Conservation (phyloP, 495 filamentous ascomycete genomes). For the Podospora australis region DNA sequence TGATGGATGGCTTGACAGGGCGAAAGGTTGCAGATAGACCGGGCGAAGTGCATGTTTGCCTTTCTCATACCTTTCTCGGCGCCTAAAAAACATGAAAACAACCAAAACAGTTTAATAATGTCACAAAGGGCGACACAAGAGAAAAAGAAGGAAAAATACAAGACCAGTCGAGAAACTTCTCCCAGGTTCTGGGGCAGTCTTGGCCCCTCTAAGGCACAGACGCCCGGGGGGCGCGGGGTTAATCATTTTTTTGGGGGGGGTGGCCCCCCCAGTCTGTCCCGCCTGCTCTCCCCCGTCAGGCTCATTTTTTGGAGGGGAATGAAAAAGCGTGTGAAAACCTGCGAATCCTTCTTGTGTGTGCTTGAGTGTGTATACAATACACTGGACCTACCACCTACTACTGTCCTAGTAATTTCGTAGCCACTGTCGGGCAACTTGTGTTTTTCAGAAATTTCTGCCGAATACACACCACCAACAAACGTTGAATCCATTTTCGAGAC, state of each 20-base stretch:
- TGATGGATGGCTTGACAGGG: background rate
- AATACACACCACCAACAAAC: slow-evolving; percentile 2
- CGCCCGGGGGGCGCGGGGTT: slow-evolving; percentile 24
- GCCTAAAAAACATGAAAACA: too few species aligned
- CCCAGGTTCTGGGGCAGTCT: slow-evolving; percentile 19
- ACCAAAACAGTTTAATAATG: too few species aligned
- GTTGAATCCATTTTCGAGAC: background rate
- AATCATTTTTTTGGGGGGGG: too few species aligned
- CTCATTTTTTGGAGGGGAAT: slow-evolving; percentile 8
- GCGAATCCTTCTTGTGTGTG: too few species aligned
- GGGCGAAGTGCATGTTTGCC: too few species aligned
- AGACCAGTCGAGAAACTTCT: slow-evolving; percentile 27
- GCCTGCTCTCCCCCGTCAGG: slow-evolving; percentile 3
- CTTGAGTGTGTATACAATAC: too few species aligned
- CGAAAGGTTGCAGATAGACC: background rate
- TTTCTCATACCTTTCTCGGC: too few species aligned
- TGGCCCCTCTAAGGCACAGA: slow-evolving; percentile 16
- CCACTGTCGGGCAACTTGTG: slow-evolving; percentile 11
- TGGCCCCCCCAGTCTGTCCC: too few species aligned
- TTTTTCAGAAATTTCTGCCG: slow-evolving; percentile 6
- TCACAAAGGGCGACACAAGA: background rate
- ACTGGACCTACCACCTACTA: too few species aligned
- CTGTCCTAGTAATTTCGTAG: too few species aligned
- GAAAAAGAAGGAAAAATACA: background rate
- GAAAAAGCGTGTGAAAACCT: too few species aligned